Base-by-base conservation (phyloP, 2,329 filamentous ascomycete genomes). In the Sporothrix euskadiensis region DNA sequence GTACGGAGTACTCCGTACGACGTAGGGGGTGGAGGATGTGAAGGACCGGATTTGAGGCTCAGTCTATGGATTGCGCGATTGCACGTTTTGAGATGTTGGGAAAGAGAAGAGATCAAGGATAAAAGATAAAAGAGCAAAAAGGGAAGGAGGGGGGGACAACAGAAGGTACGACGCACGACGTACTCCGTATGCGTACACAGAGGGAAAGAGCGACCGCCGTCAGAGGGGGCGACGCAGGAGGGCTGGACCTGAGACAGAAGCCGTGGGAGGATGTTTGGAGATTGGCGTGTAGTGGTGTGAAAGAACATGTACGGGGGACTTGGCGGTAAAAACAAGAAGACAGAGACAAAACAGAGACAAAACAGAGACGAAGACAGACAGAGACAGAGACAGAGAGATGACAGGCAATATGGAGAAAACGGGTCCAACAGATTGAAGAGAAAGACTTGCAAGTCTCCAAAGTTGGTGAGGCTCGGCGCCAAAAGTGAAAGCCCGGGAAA, bases 171-270 rank as follows among this genome's bases (percentile, higher is more conserved):
- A 26, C 1, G 26, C 26, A 26, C 26, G 26, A 26, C 26, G 26
- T 26, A 26, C 26, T 26, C 26, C 26, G 26, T 26, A 19, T 26
- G 1, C 26, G 26, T 26, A 19, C 32, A 44, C 2, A 54, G 19
- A 69, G 65, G 47, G 39, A 30, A 26, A 70, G 52, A 57, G 44
- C 44, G 44, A 49, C 44, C 26, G 47, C 47, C 32, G 7, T 16
- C 10, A 49, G 35, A 59, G 8, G 68, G 10, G 69, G 65, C 41
- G 57, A 63, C 72, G 56, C 56, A 73, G 72, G 72, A 71, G 72
- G 68, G 44, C 49, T 54, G 8, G 32, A 73, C 59, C 63, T 74
- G 73, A 74, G 73, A 74, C 73, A 73, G 68, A 52, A 61, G 73
- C 71, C 32, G 73, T 73, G 59, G 66, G 73, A 73, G 59, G 59